Evolutionary conservation across 139 green algal genomes (phyloP).

Genomic region (Chlorella sp.): DNA sequence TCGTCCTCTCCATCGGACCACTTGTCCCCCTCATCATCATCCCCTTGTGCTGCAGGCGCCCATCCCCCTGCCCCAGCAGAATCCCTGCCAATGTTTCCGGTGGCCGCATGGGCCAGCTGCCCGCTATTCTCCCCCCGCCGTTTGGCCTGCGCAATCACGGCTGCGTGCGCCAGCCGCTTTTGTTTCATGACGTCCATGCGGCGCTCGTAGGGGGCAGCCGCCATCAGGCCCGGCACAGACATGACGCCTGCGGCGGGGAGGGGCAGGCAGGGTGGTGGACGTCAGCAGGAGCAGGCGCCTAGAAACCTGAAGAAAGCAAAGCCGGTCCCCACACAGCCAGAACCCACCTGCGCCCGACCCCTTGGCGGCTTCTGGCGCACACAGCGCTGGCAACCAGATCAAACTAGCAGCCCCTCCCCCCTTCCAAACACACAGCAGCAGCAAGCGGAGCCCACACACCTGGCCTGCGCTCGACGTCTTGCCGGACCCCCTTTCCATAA

Average conservation of each 20-base stretch:
- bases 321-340: no score
- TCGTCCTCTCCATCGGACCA: not conserved
- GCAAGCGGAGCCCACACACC: no score
- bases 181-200: conserved; percentile 72
- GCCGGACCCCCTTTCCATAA: no score
- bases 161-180: conserved; percentile 63
- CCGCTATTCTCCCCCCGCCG: not conserved
- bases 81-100: not conserved
- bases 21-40: conserved; percentile 1
- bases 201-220: conserved; percentile 44
- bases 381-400: no score
- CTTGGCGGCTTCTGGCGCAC: no score
- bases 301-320: no score
- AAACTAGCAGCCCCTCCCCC: no score
- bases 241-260: not conserved
- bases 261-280: not conserved
- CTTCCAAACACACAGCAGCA: no score
- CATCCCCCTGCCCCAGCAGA: not conserved
- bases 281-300: no score
- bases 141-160: not conserved
- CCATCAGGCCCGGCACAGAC: conserved; percentile 51
- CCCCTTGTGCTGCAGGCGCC: conserved; percentile 28
- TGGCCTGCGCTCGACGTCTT: no score
- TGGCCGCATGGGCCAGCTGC: not conserved
- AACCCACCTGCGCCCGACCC: no score